Base-by-base conservation (phyloP, 2,329 filamentous ascomycete species). In the Ascochyta fabae region DNA sequence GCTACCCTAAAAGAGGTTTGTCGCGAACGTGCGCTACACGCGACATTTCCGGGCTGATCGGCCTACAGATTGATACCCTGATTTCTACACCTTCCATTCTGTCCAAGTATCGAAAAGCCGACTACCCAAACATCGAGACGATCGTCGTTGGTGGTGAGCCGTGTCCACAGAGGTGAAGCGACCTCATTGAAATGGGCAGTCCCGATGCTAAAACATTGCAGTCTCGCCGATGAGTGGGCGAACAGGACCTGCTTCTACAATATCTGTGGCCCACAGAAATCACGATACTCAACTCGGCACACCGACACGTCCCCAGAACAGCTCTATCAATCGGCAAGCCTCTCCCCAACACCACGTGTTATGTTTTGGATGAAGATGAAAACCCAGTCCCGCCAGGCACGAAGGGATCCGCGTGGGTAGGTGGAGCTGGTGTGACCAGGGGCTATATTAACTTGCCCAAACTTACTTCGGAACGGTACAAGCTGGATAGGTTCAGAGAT, bases 211-310 rank as follows among this genome's bases (percentile, higher is more conserved):
- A 66, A 33, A 7, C 15, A 16, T n/a, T 10, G 7, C 4, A 75
- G 75, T 40, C 75, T 86, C n/a, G 84, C 84, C 6, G 83, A 86
- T 59, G 72, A 81, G 29, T 86, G 84, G 84, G 80, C 82, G 13
- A 72, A 76, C 3, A 70, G 79, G 75, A 59, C 61, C 15, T 41
- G 40, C 29, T 73, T 69, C 40, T 72, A 69, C 77, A 86, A 86
- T 70, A 81, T 82, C 60, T 86, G 84, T 62, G 84, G 84, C 2
- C 84, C 1, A 86, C 84, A 0, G 84, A 87, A 66, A 82, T 83
- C 13, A 86, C 82, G 1, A 84, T 86, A 46, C 78, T 86, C 48
- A 86, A 86, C 68, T 84, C 84, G 5, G 82, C 83, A 70, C 79
- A 83, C 48, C 74, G 74, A 35, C 83, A 86, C 62, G 64, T 73